Evolutionary conservation across 2,329 filamentous ascomycete genomes (phyloP), one percentile per base, ranked within the genome.

Genomic region (Verticillium nonalfalfae): DNA sequence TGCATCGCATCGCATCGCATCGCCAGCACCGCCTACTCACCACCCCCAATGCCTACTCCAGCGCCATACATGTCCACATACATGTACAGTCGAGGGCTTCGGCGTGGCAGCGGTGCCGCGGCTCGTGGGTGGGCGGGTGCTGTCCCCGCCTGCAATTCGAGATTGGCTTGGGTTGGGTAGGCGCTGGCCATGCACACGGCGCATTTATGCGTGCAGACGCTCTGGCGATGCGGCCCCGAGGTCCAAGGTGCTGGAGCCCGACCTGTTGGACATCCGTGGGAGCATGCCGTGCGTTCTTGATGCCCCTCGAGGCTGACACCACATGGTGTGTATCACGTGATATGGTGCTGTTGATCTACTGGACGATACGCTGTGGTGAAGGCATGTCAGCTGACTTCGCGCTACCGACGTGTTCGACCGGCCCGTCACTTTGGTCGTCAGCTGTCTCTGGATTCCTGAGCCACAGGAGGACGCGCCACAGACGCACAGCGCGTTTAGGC

Each of bases 51-150:
- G n/a, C n/a, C n/a, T n/a, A n/a, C n/a, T 18, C 15, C 7, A 21
- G 45, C 45, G 39, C 39, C 39, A 40, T 15, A 26, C 26, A 26
- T 26, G 26, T 26, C 2, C 26, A 26, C 4, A 4, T 26, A 26
- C 26, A 26, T 26, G 26, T 26, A 26, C 26, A 2, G 26, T 26
- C 26, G 39, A 40, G 39, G 39, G 13, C 13, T 40, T n/a, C 15
- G 39, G 39, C 6, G 14, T 14, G 39, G 56, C 33, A 38, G 35
- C 36, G 35, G 26, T 58, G 56, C 56, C 56, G 56, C 56, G 56
- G 56, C 56, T 58, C 21, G 34, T 40, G 45, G 26, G 58, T 45
- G 58, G 45, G 45, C 58, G 58, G 58, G 34, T 54, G 58, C 40
- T 45, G 58, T 59, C 40, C 58, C 58, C 18, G 40, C 34, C 58